Evolutionary conservation across 225 moss, liverwort and hornwort genomes (phyloP), one percentile per base, ranked within the genome.

Genomic region (Polytrichum formosum): DNA sequence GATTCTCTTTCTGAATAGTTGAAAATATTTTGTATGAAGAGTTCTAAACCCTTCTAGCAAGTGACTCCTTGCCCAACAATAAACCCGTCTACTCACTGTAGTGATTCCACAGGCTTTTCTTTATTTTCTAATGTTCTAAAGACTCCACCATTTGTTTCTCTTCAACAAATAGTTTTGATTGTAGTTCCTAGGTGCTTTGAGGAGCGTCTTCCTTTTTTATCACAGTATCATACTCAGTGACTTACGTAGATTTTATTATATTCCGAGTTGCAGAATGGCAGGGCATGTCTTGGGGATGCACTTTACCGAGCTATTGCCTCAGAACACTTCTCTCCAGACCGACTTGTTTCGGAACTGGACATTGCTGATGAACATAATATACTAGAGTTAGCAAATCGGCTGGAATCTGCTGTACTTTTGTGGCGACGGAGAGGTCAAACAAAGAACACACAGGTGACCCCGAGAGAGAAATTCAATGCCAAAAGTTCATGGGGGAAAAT

Each of bases 401-500:
- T 97, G 64, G 97, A 97, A 75, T 83, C 91, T 55, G 94, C 90
- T 25, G 85, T 87, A 35, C 82, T 91, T 26, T 85, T 91, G 5
- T 97, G 97, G 97, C 83, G 92, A 27, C 90, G 92, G 74, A 87
- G 91, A 85, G 84, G 76, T 56, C 86, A 82, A 67, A 74, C 74
- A 7, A 94, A 90, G 81, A 67, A 75, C 29, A 67, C 81, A 54
- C 85, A 85, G 35, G 71, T 88, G 6, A 82, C 80, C 25, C 79
- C 82, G 1, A 84, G 78, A 23, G 91, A 87, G 46, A 93, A 80
- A 76, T 68, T 72, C 9, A 85, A 79, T 22, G 81, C 86, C 25
- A 96, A 82, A 73, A 79, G 88, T 8, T 89, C 91, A 63, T 98
- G 97, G 97, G 88, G 84, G 35, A 90, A 85, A 87, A 82, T 98